A percentile compares a stretch with the other conserved stretches of the same genome.
Evolutionary conservation across 805 yeast species (phyloP).

Genomic region (Hanseniaspora lindneri): DNA sequence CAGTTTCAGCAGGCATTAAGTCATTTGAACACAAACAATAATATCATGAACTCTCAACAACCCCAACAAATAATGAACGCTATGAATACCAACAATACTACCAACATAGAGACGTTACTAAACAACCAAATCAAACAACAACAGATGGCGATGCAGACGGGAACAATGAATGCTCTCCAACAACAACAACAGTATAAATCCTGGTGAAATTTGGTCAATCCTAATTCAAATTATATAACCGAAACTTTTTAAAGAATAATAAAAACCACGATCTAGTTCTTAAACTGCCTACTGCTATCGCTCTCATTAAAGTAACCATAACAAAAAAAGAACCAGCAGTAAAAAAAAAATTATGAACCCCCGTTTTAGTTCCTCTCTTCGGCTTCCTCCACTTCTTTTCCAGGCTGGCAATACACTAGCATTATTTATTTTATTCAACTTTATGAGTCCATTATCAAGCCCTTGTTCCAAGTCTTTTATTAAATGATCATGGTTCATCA

Average conservation of each 20-base stretch:
- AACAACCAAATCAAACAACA: conserved; percentile 14
- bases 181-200: conserved; percentile 13
- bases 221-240: too few species aligned
- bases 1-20: conserved; percentile 17
- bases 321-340: not conserved
- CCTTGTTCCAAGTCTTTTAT: conserved; percentile 12
- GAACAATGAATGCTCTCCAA: conserved; percentile 11
- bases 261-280: too few species aligned
- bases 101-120: conserved; percentile 9
- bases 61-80: conserved; percentile 13
- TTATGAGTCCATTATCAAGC: conserved; percentile 3
- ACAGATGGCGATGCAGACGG: conserved; percentile 15
- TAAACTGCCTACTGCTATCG: too few species aligned
- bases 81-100: conserved; percentile 8
- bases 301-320: conserved; percentile 11
- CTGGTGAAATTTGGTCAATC: too few species aligned
- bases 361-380: conserved; percentile 5
- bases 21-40: conserved; percentile 10
- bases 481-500: not conserved
- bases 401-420: conserved; percentile 10
- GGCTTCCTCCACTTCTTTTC: not conserved
- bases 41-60: conserved; percentile 14
- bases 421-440: conserved; percentile 11
- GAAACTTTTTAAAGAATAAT: not conserved
- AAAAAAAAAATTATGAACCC: not conserved